These are phyloP conservation scores for Xylaria castorea DNA, from an alignment of 495 filamentous ascomycete genomes.

Conservation along the genomic window DNA sequence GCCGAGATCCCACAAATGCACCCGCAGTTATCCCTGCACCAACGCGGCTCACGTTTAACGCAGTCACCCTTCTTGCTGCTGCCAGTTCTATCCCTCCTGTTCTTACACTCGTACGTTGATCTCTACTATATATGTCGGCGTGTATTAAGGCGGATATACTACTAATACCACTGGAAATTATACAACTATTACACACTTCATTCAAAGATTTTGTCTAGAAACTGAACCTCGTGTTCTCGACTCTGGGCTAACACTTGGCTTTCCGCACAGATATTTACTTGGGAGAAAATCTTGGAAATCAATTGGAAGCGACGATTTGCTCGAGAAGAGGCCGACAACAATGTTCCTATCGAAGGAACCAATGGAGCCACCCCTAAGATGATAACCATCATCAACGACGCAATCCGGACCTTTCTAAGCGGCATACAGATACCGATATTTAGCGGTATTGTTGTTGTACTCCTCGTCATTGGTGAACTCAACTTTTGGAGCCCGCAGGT, in stretches of 20 bases:
- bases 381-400: slow-evolving; percentile 55
- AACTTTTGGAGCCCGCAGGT: slow-evolving; percentile 64
- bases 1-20: slow-evolving; percentile 55
- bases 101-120: slow-evolving; percentile 49
- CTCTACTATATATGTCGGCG: background rate
- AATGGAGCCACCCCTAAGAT: slow-evolving; percentile 58
- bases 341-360: slow-evolving; percentile 54
- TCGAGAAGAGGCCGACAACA: slow-evolving; percentile 42
- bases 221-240: background rate
- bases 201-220: background rate
- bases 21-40: slow-evolving; percentile 65
- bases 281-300: slow-evolving; percentile 64
- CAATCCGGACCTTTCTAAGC: slow-evolving; percentile 52
- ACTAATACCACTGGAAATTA: background rate
- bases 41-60: slow-evolving; percentile 55
- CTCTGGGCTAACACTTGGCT: background rate
- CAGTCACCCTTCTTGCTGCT: slow-evolving; percentile 62
- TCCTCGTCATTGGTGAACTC: slow-evolving; percentile 62
- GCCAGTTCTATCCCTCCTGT: slow-evolving; percentile 66
- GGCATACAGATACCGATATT: slow-evolving; percentile 62
- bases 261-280: slow-evolving; percentile 52
- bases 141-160: background rate
- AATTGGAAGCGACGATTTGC: slow-evolving; percentile 57
- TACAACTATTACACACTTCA: background rate
- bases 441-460: slow-evolving; percentile 57